Conservation (phyloP, 2,329 filamentous ascomycete species). For the Ophiostoma novo-ulmi region DNA sequence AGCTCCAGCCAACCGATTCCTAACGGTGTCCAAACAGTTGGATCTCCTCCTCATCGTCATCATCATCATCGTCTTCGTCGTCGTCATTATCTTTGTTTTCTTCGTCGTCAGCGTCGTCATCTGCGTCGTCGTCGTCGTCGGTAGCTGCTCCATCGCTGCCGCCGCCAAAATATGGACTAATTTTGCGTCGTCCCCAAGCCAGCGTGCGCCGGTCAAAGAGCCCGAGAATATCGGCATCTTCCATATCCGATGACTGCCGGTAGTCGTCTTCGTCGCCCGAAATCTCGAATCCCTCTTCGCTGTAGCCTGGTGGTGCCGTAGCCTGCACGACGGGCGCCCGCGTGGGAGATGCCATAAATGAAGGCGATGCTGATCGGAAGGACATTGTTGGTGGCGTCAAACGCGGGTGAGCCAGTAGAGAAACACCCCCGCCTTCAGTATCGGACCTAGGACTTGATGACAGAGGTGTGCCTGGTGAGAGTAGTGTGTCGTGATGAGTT, state of each 20-base stretch:
- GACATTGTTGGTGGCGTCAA: constrained; percentile 28
- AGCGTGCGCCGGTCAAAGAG: constrained; percentile 46
- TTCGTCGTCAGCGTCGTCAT: constrained; percentile 42
- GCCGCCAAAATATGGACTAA: constrained; percentile 41
- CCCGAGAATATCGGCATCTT: constrained; percentile 51
- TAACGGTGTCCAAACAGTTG: constrained; percentile 47
- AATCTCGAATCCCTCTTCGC: constrained; percentile 25
- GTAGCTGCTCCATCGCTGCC: constrained; percentile 37
- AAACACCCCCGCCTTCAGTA: constrained; percentile 11
- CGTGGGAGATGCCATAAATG: constrained; percentile 23
- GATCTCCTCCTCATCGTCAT: constrained; percentile 47
- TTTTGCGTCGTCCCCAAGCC: constrained; percentile 36
- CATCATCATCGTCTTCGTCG: constrained; percentile 44
- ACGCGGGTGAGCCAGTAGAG: constrained; percentile 11
- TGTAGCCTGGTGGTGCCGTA: constrained; percentile 25
- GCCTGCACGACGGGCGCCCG: constrained; percentile 20
- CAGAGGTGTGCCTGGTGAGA: not conserved
- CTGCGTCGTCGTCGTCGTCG: constrained; percentile 44
- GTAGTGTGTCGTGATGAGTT: not conserved
- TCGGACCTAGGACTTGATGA: constrained; percentile 16
- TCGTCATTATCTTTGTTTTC: constrained; percentile 46
- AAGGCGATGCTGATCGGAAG: constrained; percentile 41
- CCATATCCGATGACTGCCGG: constrained; percentile 20
- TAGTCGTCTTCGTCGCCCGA: constrained; percentile 42
- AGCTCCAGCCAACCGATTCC: not conserved